These are phyloP conservation scores for Tardiomyces depauwii DNA, from an alignment of 1,139 yeast genomes.

Conservation along the genomic window DNA sequence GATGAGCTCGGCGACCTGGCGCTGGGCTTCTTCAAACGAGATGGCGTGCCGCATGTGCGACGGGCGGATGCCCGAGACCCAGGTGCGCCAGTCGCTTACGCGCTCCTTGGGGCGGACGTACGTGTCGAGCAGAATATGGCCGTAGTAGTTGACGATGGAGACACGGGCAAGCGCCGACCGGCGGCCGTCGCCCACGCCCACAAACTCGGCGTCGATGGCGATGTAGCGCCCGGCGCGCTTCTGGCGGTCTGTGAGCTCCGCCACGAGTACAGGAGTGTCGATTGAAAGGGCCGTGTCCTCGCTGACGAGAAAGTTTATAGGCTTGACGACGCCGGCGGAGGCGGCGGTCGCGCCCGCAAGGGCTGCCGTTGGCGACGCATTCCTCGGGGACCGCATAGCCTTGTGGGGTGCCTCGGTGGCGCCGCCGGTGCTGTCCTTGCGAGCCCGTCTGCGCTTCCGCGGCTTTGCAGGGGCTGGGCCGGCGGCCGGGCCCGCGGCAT, in stretches of 20 bases:
- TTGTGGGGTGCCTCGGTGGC: no score
- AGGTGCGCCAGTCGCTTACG: slow-evolving; percentile 87
- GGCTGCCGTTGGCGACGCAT: no score
- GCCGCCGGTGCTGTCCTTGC: no score
- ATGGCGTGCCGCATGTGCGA: slow-evolving; percentile 57
- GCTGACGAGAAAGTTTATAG: not conserved
- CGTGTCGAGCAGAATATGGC: slow-evolving; percentile 56
- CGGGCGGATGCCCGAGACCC: slow-evolving; percentile 85
- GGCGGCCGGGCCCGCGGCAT: no score
- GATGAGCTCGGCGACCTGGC: slow-evolving; percentile 36
- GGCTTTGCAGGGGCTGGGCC: no score
- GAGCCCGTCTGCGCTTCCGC: no score
- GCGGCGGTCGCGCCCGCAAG: no score
- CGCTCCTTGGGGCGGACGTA: slow-evolving; percentile 64
- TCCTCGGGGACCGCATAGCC: no score
- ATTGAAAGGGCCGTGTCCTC: not conserved
- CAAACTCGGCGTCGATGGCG: slow-evolving; percentile 91
- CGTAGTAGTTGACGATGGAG: slow-evolving; percentile 75
- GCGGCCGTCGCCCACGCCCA: slow-evolving; percentile 76
- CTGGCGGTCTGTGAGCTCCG: not conserved
- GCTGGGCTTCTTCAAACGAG: slow-evolving; percentile 54
- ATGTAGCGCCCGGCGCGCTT: slow-evolving; percentile 47
- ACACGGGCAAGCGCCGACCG: slow-evolving; percentile 71
- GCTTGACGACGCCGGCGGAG: not conserved
- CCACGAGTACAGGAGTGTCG: not conserved